Conservation (phyloP, 116 monocot species). For the Phalaenopsis hybrid region DNA sequence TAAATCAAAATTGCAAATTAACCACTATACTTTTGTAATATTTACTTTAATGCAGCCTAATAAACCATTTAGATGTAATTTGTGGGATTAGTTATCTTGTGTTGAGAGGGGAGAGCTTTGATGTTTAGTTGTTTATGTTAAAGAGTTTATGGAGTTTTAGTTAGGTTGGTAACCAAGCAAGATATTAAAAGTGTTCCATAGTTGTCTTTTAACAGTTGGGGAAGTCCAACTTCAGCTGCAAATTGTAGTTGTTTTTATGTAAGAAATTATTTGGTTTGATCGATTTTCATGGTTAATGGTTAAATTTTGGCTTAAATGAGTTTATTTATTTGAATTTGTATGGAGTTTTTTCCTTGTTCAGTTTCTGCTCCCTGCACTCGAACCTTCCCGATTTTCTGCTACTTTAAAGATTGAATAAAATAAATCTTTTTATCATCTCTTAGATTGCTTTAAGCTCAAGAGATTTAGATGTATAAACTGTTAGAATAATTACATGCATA, state of each 20-base stretch:
- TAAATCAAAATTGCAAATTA: not conserved
- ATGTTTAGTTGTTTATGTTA: not conserved
- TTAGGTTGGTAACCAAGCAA: not conserved
- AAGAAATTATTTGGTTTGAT: slow-evolving; percentile 2
- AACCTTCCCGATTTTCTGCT: no score
- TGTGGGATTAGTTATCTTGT: not conserved
- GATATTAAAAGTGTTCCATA: not conserved
- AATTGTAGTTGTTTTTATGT: not conserved
- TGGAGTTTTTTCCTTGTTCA: not conserved
- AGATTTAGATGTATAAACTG: no score
- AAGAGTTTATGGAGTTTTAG: not conserved
- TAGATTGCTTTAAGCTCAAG: no score
- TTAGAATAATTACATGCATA: no score
- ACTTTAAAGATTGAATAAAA: no score
- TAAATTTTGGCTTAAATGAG: not conserved
- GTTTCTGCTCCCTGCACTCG: no score
- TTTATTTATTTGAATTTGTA: not conserved
- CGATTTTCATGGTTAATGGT: not conserved
- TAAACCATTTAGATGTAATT: slow-evolving; percentile 2
- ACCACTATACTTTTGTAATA: slow-evolving; percentile 3
- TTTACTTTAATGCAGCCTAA: not conserved
- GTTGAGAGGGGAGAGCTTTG: slow-evolving; percentile 4
- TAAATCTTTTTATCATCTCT: no score
- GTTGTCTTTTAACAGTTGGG: not conserved
- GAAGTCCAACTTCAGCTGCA: not conserved